Percentiles rank a stretch among this genome's conserved stretches.
Conservation (phyloP, 2,329 filamentous ascomycete genomes). For the Pestalotiopsis sp. region DNA sequence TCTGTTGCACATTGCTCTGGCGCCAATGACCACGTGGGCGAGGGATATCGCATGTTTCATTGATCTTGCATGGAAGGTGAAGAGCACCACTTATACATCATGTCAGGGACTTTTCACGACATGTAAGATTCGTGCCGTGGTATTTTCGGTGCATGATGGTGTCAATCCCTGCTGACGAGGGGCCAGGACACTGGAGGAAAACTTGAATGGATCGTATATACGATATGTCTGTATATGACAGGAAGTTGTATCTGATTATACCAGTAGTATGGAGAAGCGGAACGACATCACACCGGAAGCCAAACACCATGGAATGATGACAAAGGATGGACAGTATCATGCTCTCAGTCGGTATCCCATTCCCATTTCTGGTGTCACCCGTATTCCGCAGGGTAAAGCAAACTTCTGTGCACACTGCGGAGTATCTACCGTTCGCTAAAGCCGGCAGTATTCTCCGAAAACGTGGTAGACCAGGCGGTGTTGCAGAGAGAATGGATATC, state of each 20-base stretch:
- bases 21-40: not conserved
- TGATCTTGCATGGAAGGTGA: not conserved
- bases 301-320: too few species aligned
- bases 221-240: too few species aligned
- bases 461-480: not conserved
- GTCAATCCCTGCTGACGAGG: not conserved
- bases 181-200: not conserved
- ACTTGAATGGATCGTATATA: not conserved
- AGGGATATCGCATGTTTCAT: not conserved
- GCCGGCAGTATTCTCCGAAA: not conserved
- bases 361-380: too few species aligned
- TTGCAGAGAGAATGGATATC: not conserved
- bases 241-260: too few species aligned
- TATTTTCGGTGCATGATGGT: not conserved
- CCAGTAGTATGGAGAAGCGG: too few species aligned
- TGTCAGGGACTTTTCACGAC: not conserved
- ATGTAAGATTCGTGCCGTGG: not conserved
- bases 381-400: not conserved
- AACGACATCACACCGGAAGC: too few species aligned
- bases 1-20: not conserved
- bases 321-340: too few species aligned
- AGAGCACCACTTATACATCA: too few species aligned
- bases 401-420: not conserved
- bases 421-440: not conserved
- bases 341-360: too few species aligned